phyloP scores from a whole-genome alignment of 202 grass and related monocot genomes.

The Miscanthus sacchariflorus region DNA sequence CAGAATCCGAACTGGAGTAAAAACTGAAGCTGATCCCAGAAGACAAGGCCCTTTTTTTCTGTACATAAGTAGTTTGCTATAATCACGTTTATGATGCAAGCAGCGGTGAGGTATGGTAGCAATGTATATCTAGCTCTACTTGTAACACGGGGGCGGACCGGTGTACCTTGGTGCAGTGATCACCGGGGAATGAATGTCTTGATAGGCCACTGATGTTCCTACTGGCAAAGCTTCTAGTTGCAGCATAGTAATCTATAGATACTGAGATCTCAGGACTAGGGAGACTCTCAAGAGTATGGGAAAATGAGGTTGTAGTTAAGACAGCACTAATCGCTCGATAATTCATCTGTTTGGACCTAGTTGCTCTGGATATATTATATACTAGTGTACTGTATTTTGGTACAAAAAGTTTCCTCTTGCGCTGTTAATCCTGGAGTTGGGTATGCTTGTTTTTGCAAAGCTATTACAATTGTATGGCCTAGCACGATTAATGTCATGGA shows the following conservation, averaged over 20 bases:
- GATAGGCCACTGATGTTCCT: not conserved
- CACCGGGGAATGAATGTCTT: not conserved
- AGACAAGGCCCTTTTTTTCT: not conserved
- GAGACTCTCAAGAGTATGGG: not conserved
- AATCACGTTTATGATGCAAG: not conserved
- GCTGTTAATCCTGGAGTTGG: not conserved
- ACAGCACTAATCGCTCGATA: not conserved
- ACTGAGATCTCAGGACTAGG: not conserved
- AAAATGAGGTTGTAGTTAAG: not conserved
- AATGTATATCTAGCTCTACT: constrained; percentile 4
- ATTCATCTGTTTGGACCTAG: not conserved
- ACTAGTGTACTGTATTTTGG: too few species aligned
- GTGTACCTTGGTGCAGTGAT: not conserved
- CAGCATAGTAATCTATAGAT: not conserved
- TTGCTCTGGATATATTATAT: not conserved
- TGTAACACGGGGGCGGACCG: not conserved
- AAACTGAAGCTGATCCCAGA: not conserved
- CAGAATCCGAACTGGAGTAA: constrained; percentile 53
- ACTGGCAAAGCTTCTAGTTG: not conserved
- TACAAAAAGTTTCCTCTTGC: too few species aligned
- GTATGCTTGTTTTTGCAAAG: not conserved
- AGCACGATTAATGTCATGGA: too few species aligned
- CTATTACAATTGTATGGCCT: not conserved
- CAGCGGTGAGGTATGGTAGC: not conserved
- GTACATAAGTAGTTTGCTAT: constrained; percentile 23